phyloP scores from a whole-genome alignment of 768 basidiomycete genomes.

The Punctularia strigosozonata region DNA sequence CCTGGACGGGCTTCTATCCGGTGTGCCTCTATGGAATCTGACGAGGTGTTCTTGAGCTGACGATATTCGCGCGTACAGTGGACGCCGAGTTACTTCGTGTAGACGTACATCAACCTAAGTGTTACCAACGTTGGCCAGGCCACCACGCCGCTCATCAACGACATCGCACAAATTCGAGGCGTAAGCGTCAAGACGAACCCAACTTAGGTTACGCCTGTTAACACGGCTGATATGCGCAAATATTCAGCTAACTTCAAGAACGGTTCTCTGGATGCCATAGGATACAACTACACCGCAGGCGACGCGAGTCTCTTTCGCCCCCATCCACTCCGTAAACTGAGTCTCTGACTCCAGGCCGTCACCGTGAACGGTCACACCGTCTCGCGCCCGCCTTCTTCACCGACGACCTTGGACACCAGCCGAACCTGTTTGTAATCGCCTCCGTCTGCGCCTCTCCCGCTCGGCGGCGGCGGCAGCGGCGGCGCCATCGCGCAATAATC shows the following conservation, averaged over 20 bases:
- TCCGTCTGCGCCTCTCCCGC: background rate
- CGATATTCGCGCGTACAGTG: background rate
- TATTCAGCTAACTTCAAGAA: too few relatives aligned
- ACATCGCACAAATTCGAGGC: too few relatives aligned
- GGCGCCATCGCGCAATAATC: slow-evolving; percentile 27
- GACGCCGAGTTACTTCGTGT: background rate
- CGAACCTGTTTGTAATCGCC: background rate
- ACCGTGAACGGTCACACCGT: slow-evolving; percentile 6
- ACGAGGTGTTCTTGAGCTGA: slow-evolving; percentile 5
- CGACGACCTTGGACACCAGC: slow-evolving; percentile 3
- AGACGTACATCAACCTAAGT: background rate
- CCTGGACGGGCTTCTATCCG: slow-evolving; percentile 30
- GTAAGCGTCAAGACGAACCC: background rate
- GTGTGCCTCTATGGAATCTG: background rate
- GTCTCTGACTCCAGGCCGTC: too few relatives aligned
- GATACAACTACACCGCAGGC: too few relatives aligned
- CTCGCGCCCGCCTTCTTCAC: slow-evolving; percentile 10
- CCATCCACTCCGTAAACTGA: too few relatives aligned
- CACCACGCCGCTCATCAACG: too few relatives aligned
- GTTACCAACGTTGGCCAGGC: background rate
- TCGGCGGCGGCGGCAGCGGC: slow-evolving; percentile 22
- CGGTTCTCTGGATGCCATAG: slow-evolving; percentile 2
- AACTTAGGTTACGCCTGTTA: slow-evolving; percentile 8
- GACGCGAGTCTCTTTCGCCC: too few relatives aligned
- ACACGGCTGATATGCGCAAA: slow-evolving; percentile 4